phyloP scores from a whole-genome alignment of 2,329 filamentous ascomycete species.

The Talaromyces piceae region DNA sequence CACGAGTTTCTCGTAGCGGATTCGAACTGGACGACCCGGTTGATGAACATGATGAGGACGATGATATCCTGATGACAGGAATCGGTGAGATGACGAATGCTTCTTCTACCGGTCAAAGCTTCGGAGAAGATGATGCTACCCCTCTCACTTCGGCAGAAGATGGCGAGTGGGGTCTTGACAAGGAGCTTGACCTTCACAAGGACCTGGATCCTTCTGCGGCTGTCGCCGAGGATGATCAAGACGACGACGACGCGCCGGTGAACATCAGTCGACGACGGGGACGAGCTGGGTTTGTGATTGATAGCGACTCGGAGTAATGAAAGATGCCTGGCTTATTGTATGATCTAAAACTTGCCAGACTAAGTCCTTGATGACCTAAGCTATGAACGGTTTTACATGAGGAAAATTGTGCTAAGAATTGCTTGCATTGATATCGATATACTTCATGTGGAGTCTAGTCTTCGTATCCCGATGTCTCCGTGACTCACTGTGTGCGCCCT shows the following conservation, averaged over 20 bases:
- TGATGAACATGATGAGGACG: conserved; percentile 21
- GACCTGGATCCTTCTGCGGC: conserved; percentile 3
- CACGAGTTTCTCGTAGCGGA: conserved; percentile 14
- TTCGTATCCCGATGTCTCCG: too few species aligned
- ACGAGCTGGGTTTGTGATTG: conserved; percentile 35
- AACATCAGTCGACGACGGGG: conserved; percentile 25
- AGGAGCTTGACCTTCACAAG: conserved; percentile 5
- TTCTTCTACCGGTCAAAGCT: conserved; percentile 14
- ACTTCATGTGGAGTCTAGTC: too few species aligned
- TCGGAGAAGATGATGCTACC: conserved; percentile 15
- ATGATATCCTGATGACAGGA: conserved; percentile 24
- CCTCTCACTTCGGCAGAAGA: conserved; percentile 24
- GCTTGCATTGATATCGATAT: too few species aligned
- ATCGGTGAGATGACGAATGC: conserved; percentile 13
- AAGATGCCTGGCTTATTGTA: conserved; percentile 4
- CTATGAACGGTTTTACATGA: too few species aligned
- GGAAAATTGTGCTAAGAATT: too few species aligned
- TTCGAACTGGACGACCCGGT: conserved; percentile 12
- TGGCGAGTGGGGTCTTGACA: conserved; percentile 14
- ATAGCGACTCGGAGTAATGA: conserved; percentile 36
- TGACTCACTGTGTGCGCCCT: too few species aligned
- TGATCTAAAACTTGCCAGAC: background rate
- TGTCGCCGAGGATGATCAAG: conserved; percentile 21
- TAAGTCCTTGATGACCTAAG: background rate
- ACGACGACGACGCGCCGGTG: conserved; percentile 23